Evolutionary conservation across 495 filamentous ascomycete genomes (phyloP).

Genomic region (Hypoxylon trugodes): DNA sequence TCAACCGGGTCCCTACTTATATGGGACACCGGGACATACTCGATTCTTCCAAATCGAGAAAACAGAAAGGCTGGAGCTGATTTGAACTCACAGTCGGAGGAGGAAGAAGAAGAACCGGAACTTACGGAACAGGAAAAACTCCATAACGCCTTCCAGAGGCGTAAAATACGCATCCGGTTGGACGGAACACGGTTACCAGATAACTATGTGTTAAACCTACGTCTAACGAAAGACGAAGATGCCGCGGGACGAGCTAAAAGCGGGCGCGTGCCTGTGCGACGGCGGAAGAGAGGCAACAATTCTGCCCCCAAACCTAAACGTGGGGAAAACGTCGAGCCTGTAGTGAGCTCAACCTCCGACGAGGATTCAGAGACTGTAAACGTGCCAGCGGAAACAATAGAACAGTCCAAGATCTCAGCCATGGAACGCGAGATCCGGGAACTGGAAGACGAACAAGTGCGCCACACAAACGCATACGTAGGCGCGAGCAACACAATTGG

Average conservation of each 20-base stretch:
- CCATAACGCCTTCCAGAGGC: constrained; percentile 61
- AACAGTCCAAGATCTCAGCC: constrained; percentile 26
- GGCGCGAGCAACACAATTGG: constrained; percentile 68
- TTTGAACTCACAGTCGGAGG: constrained; percentile 47
- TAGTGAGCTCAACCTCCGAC: constrained; percentile 26
- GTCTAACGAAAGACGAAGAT: constrained; percentile 61
- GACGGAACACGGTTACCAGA: constrained; percentile 66
- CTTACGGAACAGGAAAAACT: constrained; percentile 64
- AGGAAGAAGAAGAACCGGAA: constrained; percentile 51
- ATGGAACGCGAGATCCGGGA: constrained; percentile 51
- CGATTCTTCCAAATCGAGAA: constrained; percentile 55
- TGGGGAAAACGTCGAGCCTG: constrained; percentile 12
- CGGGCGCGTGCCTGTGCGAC: constrained; percentile 15
- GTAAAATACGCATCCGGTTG: constrained; percentile 69
- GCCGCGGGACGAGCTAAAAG: constrained; percentile 44
- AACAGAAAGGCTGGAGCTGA: constrained; percentile 39
- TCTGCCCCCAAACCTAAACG: no score
- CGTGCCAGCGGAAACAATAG: constrained; percentile 27
- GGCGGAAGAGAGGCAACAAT: constrained; percentile 24
- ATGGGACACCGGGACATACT: constrained; percentile 76
- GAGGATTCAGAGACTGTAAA: constrained; percentile 36
- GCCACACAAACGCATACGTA: constrained; percentile 69
- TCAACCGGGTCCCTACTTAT: constrained; percentile 71
- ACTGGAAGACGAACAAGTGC: constrained; percentile 59
- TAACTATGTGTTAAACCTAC: constrained; percentile 66